Percentiles rank a stretch among this genome's conserved stretches.
Evolutionary conservation across 2,329 filamentous ascomycete genomes (phyloP).

Genomic region (Fusarium poae): DNA sequence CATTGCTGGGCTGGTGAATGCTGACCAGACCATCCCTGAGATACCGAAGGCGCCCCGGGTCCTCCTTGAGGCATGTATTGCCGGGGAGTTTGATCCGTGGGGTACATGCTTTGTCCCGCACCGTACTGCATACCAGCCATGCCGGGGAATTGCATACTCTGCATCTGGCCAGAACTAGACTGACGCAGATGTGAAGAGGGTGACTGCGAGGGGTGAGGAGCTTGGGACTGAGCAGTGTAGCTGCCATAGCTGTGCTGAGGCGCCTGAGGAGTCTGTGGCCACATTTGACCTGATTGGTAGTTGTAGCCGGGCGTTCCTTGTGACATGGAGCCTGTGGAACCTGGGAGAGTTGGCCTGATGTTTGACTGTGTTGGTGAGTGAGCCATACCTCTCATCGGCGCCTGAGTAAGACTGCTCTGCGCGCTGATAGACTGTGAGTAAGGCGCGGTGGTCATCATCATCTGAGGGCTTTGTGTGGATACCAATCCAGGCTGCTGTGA

Average conservation of each 20-base stretch:
- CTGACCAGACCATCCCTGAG: constrained; percentile 69
- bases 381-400: constrained; percentile 77
- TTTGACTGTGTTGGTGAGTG: constrained; percentile 69
- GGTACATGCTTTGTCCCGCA: constrained; percentile 69
- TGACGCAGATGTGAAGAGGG: constrained; percentile 73
- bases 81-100: constrained; percentile 72
- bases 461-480: constrained; percentile 73
- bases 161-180: constrained; percentile 67
- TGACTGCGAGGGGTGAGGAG: constrained; percentile 65
- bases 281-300: constrained; percentile 74
- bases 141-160: constrained; percentile 72
- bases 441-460: constrained; percentile 73
- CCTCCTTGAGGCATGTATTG: constrained; percentile 76
- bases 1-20: constrained; percentile 72
- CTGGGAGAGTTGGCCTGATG: constrained; percentile 72
- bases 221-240: constrained; percentile 67
- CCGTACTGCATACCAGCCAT: constrained; percentile 72
- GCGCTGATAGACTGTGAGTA: constrained; percentile 80
- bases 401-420: constrained; percentile 78
- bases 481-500: constrained; percentile 70
- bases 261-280: constrained; percentile 75
- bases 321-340: constrained; percentile 64
- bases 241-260: constrained; percentile 68
- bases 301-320: constrained; percentile 70
- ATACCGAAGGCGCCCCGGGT: constrained; percentile 63